phyloP scores from a whole-genome alignment of 2,329 filamentous ascomycete genomes.

The Bipolaris oryzae region DNA sequence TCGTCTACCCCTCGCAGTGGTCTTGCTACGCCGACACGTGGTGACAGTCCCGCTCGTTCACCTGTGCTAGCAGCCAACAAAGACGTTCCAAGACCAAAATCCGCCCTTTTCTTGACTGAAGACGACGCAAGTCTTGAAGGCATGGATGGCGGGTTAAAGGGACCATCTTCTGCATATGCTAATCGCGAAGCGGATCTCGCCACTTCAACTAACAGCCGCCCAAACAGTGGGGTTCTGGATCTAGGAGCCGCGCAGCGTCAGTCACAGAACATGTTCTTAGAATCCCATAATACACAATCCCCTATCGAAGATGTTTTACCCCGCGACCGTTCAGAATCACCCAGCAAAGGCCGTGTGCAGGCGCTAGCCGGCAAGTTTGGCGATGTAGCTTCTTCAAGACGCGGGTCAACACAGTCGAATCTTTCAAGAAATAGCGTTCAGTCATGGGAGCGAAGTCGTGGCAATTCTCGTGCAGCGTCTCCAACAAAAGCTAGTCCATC shows the following conservation, averaged over 20 bases:
- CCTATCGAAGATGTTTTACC: conserved; percentile 38
- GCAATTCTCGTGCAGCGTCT: conserved; percentile 44
- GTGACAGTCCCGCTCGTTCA: conserved; percentile 66
- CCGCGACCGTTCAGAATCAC: conserved; percentile 51
- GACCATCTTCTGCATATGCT: conserved; percentile 37
- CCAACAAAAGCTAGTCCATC: conserved; percentile 36
- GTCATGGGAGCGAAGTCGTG: conserved; percentile 49
- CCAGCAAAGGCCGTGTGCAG: conserved; percentile 57
- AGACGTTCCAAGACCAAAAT: conserved; percentile 53
- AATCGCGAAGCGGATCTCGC: conserved; percentile 48
- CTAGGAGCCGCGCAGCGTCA: conserved; percentile 40
- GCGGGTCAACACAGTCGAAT: conserved; percentile 54
- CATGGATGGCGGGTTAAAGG: conserved; percentile 34
- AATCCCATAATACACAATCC: conserved; percentile 40
- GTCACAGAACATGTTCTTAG: conserved; percentile 45
- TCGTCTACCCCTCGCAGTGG: conserved; percentile 56
- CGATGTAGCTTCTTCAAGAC: conserved; percentile 53
- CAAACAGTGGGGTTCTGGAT: conserved; percentile 27
- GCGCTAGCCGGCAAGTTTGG: conserved; percentile 59
- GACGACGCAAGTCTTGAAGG: conserved; percentile 41
- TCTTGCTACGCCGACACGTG: conserved; percentile 63
- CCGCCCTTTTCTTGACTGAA: conserved; percentile 54
- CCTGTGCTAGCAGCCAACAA: conserved; percentile 58
- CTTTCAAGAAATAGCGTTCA: conserved; percentile 49
- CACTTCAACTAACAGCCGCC: conserved; percentile 31